phyloP scores from a whole-genome alignment of 2,329 filamentous ascomycete species.

The Fusarium burgessii region DNA sequence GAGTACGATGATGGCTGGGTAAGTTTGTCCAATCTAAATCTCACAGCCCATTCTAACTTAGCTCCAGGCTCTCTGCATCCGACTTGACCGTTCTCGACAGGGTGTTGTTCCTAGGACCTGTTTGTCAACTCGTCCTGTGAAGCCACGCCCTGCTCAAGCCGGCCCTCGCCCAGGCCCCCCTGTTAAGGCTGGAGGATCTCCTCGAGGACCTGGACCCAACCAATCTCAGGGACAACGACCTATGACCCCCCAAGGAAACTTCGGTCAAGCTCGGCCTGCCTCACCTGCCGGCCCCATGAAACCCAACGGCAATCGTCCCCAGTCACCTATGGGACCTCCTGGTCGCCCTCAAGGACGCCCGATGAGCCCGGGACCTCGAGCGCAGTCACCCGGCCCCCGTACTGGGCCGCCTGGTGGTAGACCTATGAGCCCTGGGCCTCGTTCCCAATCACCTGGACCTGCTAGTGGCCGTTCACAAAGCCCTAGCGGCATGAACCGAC shows the following conservation, averaged over 20 bases:
- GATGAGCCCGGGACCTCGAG: constrained; percentile 54
- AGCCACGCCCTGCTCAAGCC: constrained; percentile 74
- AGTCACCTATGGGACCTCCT: constrained; percentile 52
- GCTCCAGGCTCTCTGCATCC: constrained; percentile 84
- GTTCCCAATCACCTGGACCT: constrained; percentile 62
- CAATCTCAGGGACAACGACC: constrained; percentile 36
- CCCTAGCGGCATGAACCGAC: constrained; percentile 56
- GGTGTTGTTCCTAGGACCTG: constrained; percentile 95
- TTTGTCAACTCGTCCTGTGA: constrained; percentile 90
- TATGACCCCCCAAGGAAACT: constrained; percentile 52
- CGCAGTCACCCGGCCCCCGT: constrained; percentile 42
- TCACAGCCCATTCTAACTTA: constrained; percentile 48
- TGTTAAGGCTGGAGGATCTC: constrained; percentile 55
- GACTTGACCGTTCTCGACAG: constrained; percentile 89
- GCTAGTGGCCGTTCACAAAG: constrained; percentile 49
- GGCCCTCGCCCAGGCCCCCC: constrained; percentile 65
- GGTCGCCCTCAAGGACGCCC: constrained; percentile 50
- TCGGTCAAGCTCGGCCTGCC: constrained; percentile 51
- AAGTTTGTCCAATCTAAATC: constrained; percentile 53
- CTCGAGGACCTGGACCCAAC: constrained; percentile 38
- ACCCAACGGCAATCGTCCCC: constrained; percentile 48
- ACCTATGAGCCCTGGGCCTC: constrained; percentile 56
- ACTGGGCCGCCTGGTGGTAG: constrained; percentile 47
- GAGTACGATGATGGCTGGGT: constrained; percentile 99
- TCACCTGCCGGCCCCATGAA: constrained; percentile 51